Conservation (phyloP, 1,284 basidiomycete species). For the Peniophora sp. region DNA sequence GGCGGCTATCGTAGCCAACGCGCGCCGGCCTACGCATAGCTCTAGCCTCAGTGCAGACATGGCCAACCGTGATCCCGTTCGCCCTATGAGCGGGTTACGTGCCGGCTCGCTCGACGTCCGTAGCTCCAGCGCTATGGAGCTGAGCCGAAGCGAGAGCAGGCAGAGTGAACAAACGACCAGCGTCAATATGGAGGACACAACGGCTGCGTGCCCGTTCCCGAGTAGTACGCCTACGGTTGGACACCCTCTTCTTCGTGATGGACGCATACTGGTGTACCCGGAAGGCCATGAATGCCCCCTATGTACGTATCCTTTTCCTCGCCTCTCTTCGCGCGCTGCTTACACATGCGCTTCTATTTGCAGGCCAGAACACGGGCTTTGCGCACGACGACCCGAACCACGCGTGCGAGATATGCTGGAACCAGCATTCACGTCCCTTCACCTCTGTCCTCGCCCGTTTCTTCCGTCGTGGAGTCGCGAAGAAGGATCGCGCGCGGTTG, state of each 20-base stretch:
- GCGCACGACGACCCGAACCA: not conserved
- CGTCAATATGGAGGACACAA: too few relatives aligned
- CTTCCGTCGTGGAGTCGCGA: not conserved
- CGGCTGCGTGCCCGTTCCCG: not conserved
- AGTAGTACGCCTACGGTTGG: not conserved
- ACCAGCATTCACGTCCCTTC: not conserved
- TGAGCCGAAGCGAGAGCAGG: too few relatives aligned
- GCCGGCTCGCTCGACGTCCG: too few relatives aligned
- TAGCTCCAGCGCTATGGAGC: too few relatives aligned
- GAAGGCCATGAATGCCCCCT: not conserved
- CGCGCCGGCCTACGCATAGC: not conserved
- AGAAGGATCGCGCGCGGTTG: not conserved
- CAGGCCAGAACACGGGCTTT: slow-evolving; percentile 1
- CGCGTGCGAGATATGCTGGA: not conserved
- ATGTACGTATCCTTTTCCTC: not conserved
- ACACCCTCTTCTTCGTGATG: not conserved
- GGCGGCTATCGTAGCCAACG: too few relatives aligned
- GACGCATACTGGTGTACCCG: not conserved
- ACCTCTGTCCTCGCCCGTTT: not conserved
- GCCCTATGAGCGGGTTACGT: too few relatives aligned
- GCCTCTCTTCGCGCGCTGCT: not conserved
- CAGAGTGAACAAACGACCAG: too few relatives aligned
- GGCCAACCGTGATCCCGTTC: too few relatives aligned
- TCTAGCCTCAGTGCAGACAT: not conserved
- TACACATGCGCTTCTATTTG: not conserved